Conservation (phyloP, 1,139 yeast species). For the Taphrina sp. region DNA sequence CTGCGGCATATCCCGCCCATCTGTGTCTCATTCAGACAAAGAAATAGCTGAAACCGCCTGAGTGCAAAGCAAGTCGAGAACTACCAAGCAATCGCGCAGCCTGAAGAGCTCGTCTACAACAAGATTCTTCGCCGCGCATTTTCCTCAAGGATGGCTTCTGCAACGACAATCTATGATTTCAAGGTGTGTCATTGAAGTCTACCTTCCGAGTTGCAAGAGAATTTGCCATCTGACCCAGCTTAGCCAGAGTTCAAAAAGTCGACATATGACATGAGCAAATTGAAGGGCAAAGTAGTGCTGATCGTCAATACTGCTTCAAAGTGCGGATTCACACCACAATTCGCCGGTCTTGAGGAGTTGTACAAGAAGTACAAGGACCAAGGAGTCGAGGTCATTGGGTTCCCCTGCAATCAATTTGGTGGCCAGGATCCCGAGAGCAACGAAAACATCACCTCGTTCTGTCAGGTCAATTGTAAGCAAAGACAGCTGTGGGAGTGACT, state of each 20-base stretch:
- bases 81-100: background rate
- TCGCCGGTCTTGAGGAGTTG: slow-evolving; percentile 76
- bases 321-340: slow-evolving; percentile 53
- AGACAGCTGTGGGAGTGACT: slow-evolving; percentile 43
- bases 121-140: no score
- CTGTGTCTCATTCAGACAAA: background rate
- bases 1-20: background rate
- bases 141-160: slow-evolving; percentile 32
- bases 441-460: slow-evolving; percentile 61
- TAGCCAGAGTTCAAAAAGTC: slow-evolving; percentile 49
- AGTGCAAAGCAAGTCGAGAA: background rate
- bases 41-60: background rate
- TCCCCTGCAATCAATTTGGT: slow-evolving; percentile 92
- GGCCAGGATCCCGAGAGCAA: slow-evolving; percentile 78
- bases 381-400: slow-evolving; percentile 78
- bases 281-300: slow-evolving; percentile 86
- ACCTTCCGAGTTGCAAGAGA: background rate
- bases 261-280: slow-evolving; percentile 63
- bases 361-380: slow-evolving; percentile 73
- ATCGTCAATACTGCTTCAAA: slow-evolving; percentile 92
- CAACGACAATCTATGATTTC: slow-evolving; percentile 46
- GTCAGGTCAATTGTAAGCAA: slow-evolving; percentile 53
- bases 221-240: background rate
- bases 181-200: background rate
- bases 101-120: no score